Percentiles rank a stretch among this genome's conserved stretches.
Conservation (phyloP, 2,329 filamentous ascomycete genomes). For the Coniosporium tulheliwenetii region DNA sequence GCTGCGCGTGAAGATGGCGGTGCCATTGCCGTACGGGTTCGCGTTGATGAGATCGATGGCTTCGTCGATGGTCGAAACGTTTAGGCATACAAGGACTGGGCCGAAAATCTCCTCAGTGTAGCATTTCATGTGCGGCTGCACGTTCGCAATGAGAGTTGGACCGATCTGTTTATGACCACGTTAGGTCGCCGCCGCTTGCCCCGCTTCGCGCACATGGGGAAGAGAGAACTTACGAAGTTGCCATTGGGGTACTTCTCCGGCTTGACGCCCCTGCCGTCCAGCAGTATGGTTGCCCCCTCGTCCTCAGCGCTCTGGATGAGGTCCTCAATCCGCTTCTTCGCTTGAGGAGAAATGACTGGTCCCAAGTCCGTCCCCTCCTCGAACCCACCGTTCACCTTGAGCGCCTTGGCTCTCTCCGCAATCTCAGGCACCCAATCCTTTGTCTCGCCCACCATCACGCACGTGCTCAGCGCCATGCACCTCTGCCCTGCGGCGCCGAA, state of each 20-base stretch:
- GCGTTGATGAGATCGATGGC: constrained; percentile 69
- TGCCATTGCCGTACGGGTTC: constrained; percentile 79
- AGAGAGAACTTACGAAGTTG: constrained; percentile 46
- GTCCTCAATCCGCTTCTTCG: constrained; percentile 61
- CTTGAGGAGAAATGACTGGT: constrained; percentile 66
- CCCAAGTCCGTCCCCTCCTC: constrained; percentile 67
- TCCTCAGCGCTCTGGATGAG: constrained; percentile 63
- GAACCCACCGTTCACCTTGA: constrained; percentile 68
- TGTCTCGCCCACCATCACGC: constrained; percentile 73
- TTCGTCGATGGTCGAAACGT: constrained; percentile 62
- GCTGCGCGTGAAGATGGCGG: constrained; percentile 68
- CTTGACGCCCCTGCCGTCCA: constrained; percentile 62
- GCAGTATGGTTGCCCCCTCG: constrained; percentile 68
- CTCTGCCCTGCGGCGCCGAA: constrained; percentile 75
- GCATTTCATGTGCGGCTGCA: constrained; percentile 68
- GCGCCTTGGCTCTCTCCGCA: constrained; percentile 55
- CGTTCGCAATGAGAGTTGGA: constrained; percentile 69
- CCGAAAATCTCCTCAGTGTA: constrained; percentile 80
- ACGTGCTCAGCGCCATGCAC: constrained; percentile 73
- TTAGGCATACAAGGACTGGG: constrained; percentile 68
- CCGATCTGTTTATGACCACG: constrained; percentile 45
- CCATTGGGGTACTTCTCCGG: constrained; percentile 69
- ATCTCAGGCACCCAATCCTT: constrained; percentile 70
- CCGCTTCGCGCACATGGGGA: too few relatives aligned
- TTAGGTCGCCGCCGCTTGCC: too few relatives aligned